Percentiles rank a stretch among this genome's conserved stretches.
phyloP scores from a whole-genome alignment of 2,329 filamentous ascomycete genomes.

The Trichoderma breve region DNA sequence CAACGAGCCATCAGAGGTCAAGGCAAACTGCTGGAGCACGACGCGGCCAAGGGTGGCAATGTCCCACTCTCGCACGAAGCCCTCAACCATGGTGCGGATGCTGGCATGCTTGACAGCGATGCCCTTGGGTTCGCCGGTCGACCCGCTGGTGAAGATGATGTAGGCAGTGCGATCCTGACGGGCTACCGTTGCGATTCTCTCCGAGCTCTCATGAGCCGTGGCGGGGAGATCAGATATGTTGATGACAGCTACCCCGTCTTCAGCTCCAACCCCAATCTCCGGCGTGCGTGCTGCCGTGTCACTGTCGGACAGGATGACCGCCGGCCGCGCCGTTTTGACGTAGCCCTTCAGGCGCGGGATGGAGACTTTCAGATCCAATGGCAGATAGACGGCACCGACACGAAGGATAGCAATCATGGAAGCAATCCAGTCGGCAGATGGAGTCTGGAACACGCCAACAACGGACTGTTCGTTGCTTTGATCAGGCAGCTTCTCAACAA shows the following conservation, averaged over 20 bases:
- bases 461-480: too few species aligned
- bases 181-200: too few species aligned
- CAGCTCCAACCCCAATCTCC: too few species aligned
- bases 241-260: too few species aligned
- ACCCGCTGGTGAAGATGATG: neutral
- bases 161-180: too few species aligned
- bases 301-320: too few species aligned
- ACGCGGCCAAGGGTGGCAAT: neutral
- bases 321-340: too few species aligned
- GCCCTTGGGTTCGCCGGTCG: neutral
- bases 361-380: neutral
- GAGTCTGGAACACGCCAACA: neutral
- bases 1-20: neutral
- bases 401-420: neutral
- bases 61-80: neutral
- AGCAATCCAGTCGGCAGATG: neutral
- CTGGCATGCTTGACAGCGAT: neutral
- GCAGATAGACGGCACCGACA: neutral
- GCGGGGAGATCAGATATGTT: too few species aligned
- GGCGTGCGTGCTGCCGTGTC: too few species aligned
- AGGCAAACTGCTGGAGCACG: neutral
- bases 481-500: too few species aligned
- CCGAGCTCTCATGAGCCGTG: too few species aligned
- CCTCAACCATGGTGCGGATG: neutral
- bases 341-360: neutral